Evolutionary conservation across 441 rosid species (phyloP).

Genomic region (Brassica balearica): DNA sequence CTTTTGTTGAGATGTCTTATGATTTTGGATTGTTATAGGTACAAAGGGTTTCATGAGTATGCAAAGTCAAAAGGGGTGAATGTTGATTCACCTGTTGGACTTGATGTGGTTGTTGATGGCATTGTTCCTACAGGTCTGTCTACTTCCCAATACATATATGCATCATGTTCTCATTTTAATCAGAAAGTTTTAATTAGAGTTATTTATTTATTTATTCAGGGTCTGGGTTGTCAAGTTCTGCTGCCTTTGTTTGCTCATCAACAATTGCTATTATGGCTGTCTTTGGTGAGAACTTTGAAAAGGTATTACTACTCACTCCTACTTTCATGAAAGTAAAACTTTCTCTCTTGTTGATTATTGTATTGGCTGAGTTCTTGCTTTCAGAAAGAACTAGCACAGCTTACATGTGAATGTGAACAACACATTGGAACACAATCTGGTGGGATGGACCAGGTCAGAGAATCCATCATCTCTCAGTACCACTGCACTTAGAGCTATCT

Average conservation of each 20-base stretch:
- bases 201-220: conserved; percentile 51
- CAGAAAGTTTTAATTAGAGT: neutral
- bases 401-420: conserved; percentile 92
- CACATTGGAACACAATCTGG: conserved; percentile 99
- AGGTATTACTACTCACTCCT: conserved; percentile 52
- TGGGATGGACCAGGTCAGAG: conserved; percentile 94
- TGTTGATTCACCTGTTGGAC: conserved; percentile 75
- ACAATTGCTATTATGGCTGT: conserved; percentile 96
- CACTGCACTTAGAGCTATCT: neutral
- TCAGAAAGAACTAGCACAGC: conserved; percentile 94
- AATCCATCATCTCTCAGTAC: neutral
- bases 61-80: conserved; percentile 76
- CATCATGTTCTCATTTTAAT: conserved; percentile 17
- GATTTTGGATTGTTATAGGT: conserved; percentile 51
- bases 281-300: conserved; percentile 66
- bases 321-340: neutral
- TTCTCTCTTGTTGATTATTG: conserved; percentile 11
- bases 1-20: neutral
- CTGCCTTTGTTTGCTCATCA: conserved; percentile 96
- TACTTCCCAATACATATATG: conserved; percentile 25
- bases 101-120: conserved; percentile 90
- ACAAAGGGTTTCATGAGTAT: conserved; percentile 84
- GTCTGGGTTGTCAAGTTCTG: conserved; percentile 96
- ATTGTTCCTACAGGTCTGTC: conserved; percentile 88
- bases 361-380: conserved; percentile 14